phyloP scores from a whole-genome alignment of 805 yeast genomes.

The Lipomyces spencermartinsiae region DNA sequence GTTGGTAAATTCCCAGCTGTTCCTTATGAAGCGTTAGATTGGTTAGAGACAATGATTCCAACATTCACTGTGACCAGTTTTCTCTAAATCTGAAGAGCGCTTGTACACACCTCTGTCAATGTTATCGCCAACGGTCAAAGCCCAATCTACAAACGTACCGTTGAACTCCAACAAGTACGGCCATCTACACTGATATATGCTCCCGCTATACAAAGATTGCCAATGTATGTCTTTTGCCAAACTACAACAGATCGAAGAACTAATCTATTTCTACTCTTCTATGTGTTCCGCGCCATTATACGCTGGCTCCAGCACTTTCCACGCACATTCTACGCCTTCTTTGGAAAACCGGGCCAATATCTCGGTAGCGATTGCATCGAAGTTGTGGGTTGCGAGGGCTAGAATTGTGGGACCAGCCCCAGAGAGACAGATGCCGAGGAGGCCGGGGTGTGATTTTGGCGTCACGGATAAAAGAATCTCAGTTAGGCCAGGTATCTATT shows the following conservation, averaged over 20 bases:
- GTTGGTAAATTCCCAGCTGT: not conserved
- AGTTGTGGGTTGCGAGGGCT: slow-evolving; percentile 89
- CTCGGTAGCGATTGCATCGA: slow-evolving; percentile 78
- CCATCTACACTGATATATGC: not conserved
- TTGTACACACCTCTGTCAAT: too few relatives aligned
- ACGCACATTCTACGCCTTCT: slow-evolving; percentile 71
- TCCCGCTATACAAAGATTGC: not conserved
- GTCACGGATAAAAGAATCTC: slow-evolving; percentile 81
- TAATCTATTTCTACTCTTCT: not conserved
- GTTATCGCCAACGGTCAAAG: too few relatives aligned
- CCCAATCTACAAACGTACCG: too few relatives aligned
- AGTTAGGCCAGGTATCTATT: slow-evolving; percentile 79
- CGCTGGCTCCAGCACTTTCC: slow-evolving; percentile 87
- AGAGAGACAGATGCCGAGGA: slow-evolving; percentile 90
- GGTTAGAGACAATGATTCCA: not conserved
- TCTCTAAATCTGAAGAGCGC: too few relatives aligned
- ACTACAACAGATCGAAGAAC: not conserved
- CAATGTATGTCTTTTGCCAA: not conserved
- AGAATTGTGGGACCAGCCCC: slow-evolving; percentile 99
- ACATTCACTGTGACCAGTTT: too few relatives aligned
- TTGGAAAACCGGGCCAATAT: slow-evolving; percentile 72
- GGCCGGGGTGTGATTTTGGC: slow-evolving; percentile 76
- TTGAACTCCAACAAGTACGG: not conserved
- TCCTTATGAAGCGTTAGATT: not conserved
- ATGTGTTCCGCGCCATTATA: slow-evolving; percentile 71